Percentiles rank a stretch among this genome's conserved stretches.
Evolutionary conservation across 2,329 filamentous ascomycete species (phyloP).

Genomic region (Alternaria incomplexa): DNA sequence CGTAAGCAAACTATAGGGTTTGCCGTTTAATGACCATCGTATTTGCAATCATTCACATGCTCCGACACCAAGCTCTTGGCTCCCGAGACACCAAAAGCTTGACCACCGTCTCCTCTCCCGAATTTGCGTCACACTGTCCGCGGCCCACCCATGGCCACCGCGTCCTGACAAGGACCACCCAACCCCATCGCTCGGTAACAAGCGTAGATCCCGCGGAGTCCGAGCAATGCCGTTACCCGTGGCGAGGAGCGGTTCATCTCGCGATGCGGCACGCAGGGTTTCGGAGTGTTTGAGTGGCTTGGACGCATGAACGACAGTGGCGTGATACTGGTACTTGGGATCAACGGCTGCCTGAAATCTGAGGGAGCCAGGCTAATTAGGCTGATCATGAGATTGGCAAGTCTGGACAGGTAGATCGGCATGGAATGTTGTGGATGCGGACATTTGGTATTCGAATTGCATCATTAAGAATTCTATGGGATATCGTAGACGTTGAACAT

Average conservation of each 20-base stretch:
- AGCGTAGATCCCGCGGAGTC: background rate
- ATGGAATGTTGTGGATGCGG: background rate
- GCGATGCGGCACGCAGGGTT: constrained; percentile 8
- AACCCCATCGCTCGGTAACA: background rate
- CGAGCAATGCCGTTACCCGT: background rate
- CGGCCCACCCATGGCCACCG: background rate
- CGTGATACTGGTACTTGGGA: background rate
- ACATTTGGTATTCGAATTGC: background rate
- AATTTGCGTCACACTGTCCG: background rate
- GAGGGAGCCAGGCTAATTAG: background rate
- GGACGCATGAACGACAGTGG: constrained; percentile 13
- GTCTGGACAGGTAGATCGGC: background rate
- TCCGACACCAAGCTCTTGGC: constrained; percentile 21
- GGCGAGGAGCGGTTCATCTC: background rate
- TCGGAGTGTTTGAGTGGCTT: constrained; percentile 14
- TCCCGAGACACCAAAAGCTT: constrained; percentile 29
- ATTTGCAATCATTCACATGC: background rate
- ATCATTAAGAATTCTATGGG: constrained; percentile 3
- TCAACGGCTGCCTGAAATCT: background rate
- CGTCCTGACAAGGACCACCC: background rate
- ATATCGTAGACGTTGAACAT: constrained; percentile 6
- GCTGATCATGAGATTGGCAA: background rate
- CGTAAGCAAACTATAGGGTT: background rate
- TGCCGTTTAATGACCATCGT: background rate
- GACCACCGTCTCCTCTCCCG: constrained; percentile 6